A percentile compares a stretch with the other conserved stretches of the same genome.
Conservation (phyloP, 345 rosid species). For the Diplotaxis tenuifolia region DNA sequence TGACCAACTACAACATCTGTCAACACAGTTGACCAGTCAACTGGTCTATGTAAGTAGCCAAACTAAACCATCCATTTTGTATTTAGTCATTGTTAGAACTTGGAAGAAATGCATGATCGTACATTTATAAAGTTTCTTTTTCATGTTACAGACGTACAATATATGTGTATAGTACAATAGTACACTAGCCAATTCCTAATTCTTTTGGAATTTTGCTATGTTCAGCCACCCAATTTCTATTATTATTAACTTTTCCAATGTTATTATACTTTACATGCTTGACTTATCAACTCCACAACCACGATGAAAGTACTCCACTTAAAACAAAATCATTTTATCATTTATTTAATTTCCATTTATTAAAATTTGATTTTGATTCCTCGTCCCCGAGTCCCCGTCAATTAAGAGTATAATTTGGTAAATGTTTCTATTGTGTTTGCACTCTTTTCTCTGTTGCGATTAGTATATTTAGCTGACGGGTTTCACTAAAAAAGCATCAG, state of each 20-base stretch:
- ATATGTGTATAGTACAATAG: conserved; percentile 2
- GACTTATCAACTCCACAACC: not conserved
- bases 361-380: not conserved
- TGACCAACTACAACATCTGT: conserved; percentile 4
- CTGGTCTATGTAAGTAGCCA: not conserved
- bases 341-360: not conserved
- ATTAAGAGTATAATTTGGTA: not conserved
- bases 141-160: conserved; percentile 3
- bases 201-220: not conserved
- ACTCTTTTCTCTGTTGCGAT: not conserved
- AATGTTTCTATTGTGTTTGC: not conserved
- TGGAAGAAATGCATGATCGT: too few species aligned
- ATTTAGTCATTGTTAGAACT: too few species aligned
- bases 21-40: conserved; percentile 21
- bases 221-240: conserved; percentile 14
- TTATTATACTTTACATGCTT: not conserved
- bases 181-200: conserved; percentile 5
- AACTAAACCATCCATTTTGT: not conserved
- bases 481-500: not conserved
- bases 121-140: not conserved
- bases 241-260: not conserved
- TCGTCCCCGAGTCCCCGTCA: not conserved
- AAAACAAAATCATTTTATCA: not conserved
- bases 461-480: not conserved
- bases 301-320: not conserved